phyloP scores from a whole-genome alignment of 495 filamentous ascomycete genomes.

The Annulohypoxylon bovei region DNA sequence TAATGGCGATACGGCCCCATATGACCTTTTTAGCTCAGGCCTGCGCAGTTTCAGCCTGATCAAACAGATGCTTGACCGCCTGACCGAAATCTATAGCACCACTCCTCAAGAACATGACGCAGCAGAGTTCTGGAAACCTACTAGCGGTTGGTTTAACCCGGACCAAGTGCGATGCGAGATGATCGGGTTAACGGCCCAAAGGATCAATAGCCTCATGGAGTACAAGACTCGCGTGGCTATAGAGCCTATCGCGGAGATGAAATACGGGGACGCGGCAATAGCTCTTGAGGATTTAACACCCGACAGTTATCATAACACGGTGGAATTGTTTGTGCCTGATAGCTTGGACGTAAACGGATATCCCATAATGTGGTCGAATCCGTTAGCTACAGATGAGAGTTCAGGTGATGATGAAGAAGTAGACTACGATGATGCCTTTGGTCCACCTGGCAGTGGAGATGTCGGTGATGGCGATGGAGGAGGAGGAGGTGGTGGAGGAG shows the following conservation, averaged over 20 bases:
- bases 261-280: no score
- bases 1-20: no score
- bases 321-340: background rate
- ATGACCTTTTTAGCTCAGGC: constrained; percentile 20
- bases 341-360: background rate
- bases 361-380: background rate
- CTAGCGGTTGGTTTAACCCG: constrained; percentile 30
- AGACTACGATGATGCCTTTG: background rate
- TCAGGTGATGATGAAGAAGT: background rate
- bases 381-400: background rate
- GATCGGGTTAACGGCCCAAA: constrained; percentile 22
- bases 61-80: constrained; percentile 16
- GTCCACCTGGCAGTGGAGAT: background rate
- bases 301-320: no score
- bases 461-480: background rate
- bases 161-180: constrained; percentile 34
- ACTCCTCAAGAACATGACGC: background rate
- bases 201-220: background rate
- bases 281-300: background rate
- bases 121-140: background rate
- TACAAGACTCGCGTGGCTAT: constrained; percentile 24
- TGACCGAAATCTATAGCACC: constrained; percentile 2
- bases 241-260: constrained; percentile 23
- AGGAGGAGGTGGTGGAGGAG: background rate
- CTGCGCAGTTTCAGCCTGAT: constrained; percentile 31